Conservation (phyloP, 257 asterid species). For the Dorcoceras hygrometricum region DNA sequence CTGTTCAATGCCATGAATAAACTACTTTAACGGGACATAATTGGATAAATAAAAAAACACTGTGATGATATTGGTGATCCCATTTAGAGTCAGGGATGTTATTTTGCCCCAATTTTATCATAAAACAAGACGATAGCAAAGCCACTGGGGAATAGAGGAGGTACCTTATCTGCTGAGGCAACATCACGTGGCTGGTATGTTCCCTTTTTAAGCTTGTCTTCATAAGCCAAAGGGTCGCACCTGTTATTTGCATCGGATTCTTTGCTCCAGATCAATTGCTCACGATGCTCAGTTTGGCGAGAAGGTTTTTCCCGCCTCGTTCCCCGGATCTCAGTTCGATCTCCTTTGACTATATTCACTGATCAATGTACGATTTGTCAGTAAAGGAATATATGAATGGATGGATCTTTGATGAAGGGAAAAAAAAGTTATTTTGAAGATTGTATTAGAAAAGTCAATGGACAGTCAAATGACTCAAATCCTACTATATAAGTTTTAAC, state of each 20-base stretch:
- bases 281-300: slow-evolving; percentile 34
- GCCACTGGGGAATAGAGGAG: background rate
- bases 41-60: background rate
- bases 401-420: background rate
- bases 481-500: background rate
- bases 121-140: slow-evolving; percentile 7
- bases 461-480: background rate
- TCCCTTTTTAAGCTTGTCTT: slow-evolving; percentile 44
- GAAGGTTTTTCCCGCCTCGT: slow-evolving; percentile 36
- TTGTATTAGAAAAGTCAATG: background rate
- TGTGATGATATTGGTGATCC: background rate
- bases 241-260: slow-evolving; percentile 36
- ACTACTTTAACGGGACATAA: background rate
- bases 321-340: slow-evolving; percentile 30
- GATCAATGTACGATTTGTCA: slow-evolving; percentile 23
- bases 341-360: slow-evolving; percentile 35
- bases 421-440: slow-evolving; percentile 6
- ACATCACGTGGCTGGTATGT: slow-evolving; percentile 32
- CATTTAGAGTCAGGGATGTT: background rate
- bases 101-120: too few relatives aligned
- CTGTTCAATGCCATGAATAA: background rate
- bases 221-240: slow-evolving; percentile 28
- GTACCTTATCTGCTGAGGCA: slow-evolving; percentile 49
- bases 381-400: slow-evolving; percentile 11
- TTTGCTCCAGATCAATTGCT: slow-evolving; percentile 37